phyloP scores from a whole-genome alignment of 1,139 yeast species.

The Arxiozyma bovina region DNA sequence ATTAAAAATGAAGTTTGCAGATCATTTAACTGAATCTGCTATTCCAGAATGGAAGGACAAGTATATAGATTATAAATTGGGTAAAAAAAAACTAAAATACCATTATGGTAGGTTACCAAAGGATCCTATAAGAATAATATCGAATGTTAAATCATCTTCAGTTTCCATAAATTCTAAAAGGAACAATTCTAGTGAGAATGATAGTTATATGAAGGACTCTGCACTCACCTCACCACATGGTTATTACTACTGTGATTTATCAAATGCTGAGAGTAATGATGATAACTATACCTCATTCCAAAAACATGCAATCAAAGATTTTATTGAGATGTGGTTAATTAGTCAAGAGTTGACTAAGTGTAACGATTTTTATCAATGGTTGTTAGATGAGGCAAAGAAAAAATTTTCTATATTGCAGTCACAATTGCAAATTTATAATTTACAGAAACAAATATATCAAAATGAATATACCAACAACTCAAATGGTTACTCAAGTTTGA shows the following conservation, averaged over 20 bases:
- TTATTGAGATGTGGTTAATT: conserved; percentile 29
- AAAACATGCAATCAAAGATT: conserved; percentile 21
- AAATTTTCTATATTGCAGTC: conserved; percentile 18
- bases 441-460: conserved; percentile 10
- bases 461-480: background rate
- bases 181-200: background rate
- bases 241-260: background rate
- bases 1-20: conserved; percentile 50
- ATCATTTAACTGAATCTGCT: conserved; percentile 46
- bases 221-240: too few species aligned
- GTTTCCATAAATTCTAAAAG: background rate
- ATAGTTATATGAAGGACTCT: background rate
- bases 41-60: conserved; percentile 86
- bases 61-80: conserved; percentile 66
- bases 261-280: conserved; percentile 1
- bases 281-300: conserved; percentile 14
- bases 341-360: conserved; percentile 26
- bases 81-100: conserved; percentile 48
- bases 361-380: conserved; percentile 29
- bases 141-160: background rate
- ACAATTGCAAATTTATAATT: conserved; percentile 19
- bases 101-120: conserved; percentile 8
- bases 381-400: conserved; percentile 21
- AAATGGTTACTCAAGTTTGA: background rate
- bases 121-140: conserved; percentile 5